These are phyloP conservation scores for barley (Hordeum vulgare) DNA, from an alignment of 176 grass and related monocot genomes.

Conservation along the genomic window MorexV3_pseudomolecules_assembly NC_058523.1:171201371-171201870, in stretches of 20 bases:
- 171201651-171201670: conserved; percentile 25
- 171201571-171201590: conserved; percentile 52
- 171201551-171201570: conserved; percentile 27
- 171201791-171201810: too few species aligned
- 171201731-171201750: too few species aligned
- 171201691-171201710: conserved; percentile 21
- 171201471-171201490: conserved; percentile 66
- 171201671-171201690: neutral
- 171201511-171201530: conserved; percentile 3
- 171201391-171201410: conserved; percentile 54
- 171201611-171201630: conserved; percentile 37
- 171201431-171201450: conserved; percentile 56
- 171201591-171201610: conserved; percentile 30
- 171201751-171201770: too few species aligned
- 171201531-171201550: conserved; percentile 13
- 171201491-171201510: conserved; percentile 6
- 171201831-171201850: too few species aligned
- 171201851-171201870: too few species aligned
- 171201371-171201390: conserved; percentile 77
- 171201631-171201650: neutral
- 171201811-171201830: too few species aligned
- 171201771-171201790: too few species aligned
- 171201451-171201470: conserved; percentile 66
- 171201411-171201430: conserved; percentile 58
- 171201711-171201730: neutral